These are phyloP conservation scores for Penicillium bialowiezense DNA, from an alignment of 495 filamentous ascomycete genomes.

Conservation along the genomic window DNA sequence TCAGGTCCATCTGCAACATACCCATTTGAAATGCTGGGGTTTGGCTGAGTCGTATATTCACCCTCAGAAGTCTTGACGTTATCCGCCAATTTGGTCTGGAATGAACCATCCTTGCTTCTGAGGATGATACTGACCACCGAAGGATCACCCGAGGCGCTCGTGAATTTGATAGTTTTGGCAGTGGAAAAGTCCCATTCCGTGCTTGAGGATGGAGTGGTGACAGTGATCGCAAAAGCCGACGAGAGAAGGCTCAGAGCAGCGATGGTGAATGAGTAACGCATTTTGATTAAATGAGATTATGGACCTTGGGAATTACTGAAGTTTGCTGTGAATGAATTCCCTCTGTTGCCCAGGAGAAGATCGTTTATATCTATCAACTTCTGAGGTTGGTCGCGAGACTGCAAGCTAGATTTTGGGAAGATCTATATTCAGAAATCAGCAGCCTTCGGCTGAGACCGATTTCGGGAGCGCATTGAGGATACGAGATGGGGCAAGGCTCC, in stretches of 20 bases:
- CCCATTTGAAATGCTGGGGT: constrained; percentile 16
- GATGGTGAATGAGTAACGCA: constrained; percentile 12
- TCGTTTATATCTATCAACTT: constrained; percentile 1
- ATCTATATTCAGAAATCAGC: constrained; percentile 3
- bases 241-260: constrained; percentile 10
- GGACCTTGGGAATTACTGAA: constrained; percentile 4
- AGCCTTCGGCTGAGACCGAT: constrained; percentile 1
- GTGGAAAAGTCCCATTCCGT: constrained; percentile 15
- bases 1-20: constrained; percentile 3
- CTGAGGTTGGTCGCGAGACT: neutral
- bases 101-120: constrained; percentile 15
- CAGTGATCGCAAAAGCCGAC: constrained; percentile 12
- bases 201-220: constrained; percentile 10
- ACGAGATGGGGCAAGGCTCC: constrained; percentile 8
- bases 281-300: constrained; percentile 9
- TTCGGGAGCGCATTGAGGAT: constrained; percentile 11
- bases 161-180: constrained; percentile 17
- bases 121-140: constrained; percentile 11
- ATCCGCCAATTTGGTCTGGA: constrained; percentile 17
- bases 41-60: constrained; percentile 14
- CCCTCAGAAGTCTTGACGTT: constrained; percentile 17
- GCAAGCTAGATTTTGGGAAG: neutral
- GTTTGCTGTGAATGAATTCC: neutral
- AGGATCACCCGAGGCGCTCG: constrained; percentile 8
- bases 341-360: neutral